Base-by-base conservation (phyloP, 202 grass and related monocot species). In the Setaria italica region DNA sequence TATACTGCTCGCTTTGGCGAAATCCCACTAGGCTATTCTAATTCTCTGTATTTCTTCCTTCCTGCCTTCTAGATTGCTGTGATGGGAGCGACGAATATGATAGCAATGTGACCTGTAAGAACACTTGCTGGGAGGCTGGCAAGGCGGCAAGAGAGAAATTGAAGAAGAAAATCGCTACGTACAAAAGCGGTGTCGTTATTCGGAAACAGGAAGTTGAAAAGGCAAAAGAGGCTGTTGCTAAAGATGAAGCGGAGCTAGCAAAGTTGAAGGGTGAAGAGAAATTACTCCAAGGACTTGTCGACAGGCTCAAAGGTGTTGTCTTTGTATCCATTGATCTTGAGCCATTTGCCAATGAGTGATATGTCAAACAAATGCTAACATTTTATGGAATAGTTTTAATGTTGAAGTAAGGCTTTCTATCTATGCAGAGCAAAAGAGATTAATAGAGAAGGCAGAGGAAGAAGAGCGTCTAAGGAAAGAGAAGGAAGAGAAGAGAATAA, bases 111-210 rank as follows among this genome's bases (percentile, higher is more conserved):
- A 92, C 90, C 67, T 99, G 97, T 65, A 89, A 91, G 70, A 96
- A 99, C 85, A 96, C 97, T 45, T 99, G 97, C 69, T 99, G 97
- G 97, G 92, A 99, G 80, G 93, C 97, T 83, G 97, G 97, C 45
- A 96, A 96, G 88, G 92, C 76, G 2, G 93, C 94, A 65, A 91
- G 97, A 74, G 88, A 99, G n/a, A 99, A 90, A 68, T 85, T 99
- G 82, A 92, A 91, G 88, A 99, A 96, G 84, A 99, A 92, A 77
- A 83, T 96, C 72, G 86, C 67, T 53, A 99, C 88, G 8, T 95
- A 89, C 89, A 91, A 96, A 90, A 90, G 85, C 32, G 94, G 97
- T 58, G 76, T 90, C 3, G 50, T 89, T 69, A 91, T 99, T 85
- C 84, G 88, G 59, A 89, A 91, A 17, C 82, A 92, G 81, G 90